Base-by-base conservation (phyloP, 768 basidiomycete species). In the Kwoniella mangroviensis region DNA sequence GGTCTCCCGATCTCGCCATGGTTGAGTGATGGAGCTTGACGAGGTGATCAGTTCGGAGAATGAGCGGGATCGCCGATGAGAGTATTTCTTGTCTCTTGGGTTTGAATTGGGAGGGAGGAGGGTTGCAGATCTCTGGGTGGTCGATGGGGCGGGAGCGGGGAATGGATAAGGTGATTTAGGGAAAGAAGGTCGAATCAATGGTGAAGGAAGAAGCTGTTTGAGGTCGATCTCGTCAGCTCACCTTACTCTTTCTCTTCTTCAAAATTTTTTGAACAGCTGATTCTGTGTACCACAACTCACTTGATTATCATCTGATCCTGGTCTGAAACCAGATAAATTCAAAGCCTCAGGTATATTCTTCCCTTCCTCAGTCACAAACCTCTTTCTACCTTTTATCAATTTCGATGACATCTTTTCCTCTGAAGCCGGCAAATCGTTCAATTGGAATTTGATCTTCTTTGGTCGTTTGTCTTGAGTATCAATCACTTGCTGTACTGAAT, bases 1-100 rank as follows among this genome's bases (percentile, higher is more conserved):
- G 15, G 68, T 56, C 42, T 69, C 68, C 43, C 68, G 41, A 12
- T 63, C 63, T 51, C 68, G 54, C 68, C 68, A 69, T 5, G 68
- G 68, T 45, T 69, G 62, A 12, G 9, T 42, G 6, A 57, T 63
- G 2, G 61, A 51, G 21, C n/a, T 43, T 21, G 67, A 68, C 1
- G 59, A 61, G 2, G 68, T 57, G 62, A 60, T 64, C 1, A 64
- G 45, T 11, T 69, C 68, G 11, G 68, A 69, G 62, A 69, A 69
- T 3, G 68, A 69, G 28, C 68, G 41, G 0, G 68, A 69, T 34
- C 68, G 53, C 17, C 68, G 40, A 22, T 69, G 68, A 22, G 57
- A n/a, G 22, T 41, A 26, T n/a, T 55, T 53, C 3, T 11, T 52
- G 40, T 26, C 51, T 34, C 53, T 34, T 34, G 34, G 51, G 52